Evolutionary conservation across 1,284 basidiomycete genomes (phyloP), one percentile per base, ranked within the genome.

Genomic region (Schizophyllum amplum): DNA sequence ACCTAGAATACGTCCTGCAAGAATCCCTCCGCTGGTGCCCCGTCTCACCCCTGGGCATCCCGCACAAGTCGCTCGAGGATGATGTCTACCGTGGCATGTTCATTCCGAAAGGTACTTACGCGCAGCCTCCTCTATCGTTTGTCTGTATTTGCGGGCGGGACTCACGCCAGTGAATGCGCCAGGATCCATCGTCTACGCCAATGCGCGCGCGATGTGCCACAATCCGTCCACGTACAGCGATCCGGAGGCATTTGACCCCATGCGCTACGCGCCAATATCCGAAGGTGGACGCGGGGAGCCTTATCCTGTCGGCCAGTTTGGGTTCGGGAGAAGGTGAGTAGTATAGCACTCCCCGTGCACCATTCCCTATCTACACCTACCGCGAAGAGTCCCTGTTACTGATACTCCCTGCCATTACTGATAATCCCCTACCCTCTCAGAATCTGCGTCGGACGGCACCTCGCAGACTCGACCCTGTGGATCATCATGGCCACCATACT

Each of bases 401-500:
- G n/a, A n/a, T n/a, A n/a, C n/a, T n/a, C n/a, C n/a, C n/a, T n/a
- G n/a, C n/a, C n/a, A n/a, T n/a, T n/a, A n/a, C n/a, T n/a, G n/a
- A n/a, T 24, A 23, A 63, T 65, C 53, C 63, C 65, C 33, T 59
- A 50, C 33, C 52, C 55, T 33, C 52, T 52, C 26, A 57, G 61
- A 13, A 53, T 62, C 26, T 71, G 70, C 50, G 64, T 69, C 4
- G 68, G 69, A 9, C 61, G 63, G 25, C 58, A 69, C 52, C 51
- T 71, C 7, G 69, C 67, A 4, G 55, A 61, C 15, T 59, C 53
- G 4, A 66, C 63, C 24, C 50, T 74, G 23, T 76, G 71, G 71
- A 67, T 75, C 17, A 66, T 69, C 2, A 69, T 75, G 9, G 72
- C 68, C 0, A 69, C 71, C 0, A 63, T 75, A 1, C 60, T 77